phyloP scores from a whole-genome alignment of 169 alveolate genomes.

The Fabrea salina region DNA sequence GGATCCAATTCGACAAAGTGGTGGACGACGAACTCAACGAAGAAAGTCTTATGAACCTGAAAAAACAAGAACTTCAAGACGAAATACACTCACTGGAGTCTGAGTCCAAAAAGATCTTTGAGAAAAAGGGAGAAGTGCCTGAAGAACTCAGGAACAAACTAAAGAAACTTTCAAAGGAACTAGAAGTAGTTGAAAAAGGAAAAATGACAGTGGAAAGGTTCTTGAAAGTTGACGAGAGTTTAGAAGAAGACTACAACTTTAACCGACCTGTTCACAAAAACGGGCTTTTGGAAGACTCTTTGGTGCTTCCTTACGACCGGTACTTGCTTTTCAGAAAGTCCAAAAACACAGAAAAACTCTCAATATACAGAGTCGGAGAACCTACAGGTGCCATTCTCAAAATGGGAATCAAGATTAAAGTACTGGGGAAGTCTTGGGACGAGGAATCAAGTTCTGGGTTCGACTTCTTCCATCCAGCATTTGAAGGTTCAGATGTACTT shows the following conservation, averaged over 20 bases:
- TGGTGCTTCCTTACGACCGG: constrained; percentile 16
- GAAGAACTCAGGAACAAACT: neutral
- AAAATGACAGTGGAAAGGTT: neutral
- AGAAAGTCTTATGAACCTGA: neutral
- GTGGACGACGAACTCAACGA: constrained; percentile 19
- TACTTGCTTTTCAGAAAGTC: constrained; percentile 4
- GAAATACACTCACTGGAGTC: neutral
- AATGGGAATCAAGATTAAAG: neutral
- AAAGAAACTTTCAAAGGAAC: neutral
- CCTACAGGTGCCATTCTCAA: constrained; percentile 31
- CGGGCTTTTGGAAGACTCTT: constrained; percentile 6
- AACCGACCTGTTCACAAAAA: neutral
- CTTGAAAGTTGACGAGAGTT: neutral
- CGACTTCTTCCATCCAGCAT: constrained; percentile 29
- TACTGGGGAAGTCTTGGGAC: neutral
- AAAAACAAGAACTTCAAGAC: neutral
- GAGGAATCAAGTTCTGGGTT: neutral
- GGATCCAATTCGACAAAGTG: constrained; percentile 19
- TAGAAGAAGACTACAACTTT: constrained; percentile 7
- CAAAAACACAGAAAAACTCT: constrained; percentile 16
- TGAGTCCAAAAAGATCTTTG: neutral
- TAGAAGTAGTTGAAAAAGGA: constrained; percentile 2
- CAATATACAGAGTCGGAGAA: constrained; percentile 12
- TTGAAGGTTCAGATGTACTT: neutral
- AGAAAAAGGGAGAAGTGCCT: constrained; percentile 21